Base-by-base conservation (phyloP, 257 asterid genomes). In the Solanum piurae region DNA sequence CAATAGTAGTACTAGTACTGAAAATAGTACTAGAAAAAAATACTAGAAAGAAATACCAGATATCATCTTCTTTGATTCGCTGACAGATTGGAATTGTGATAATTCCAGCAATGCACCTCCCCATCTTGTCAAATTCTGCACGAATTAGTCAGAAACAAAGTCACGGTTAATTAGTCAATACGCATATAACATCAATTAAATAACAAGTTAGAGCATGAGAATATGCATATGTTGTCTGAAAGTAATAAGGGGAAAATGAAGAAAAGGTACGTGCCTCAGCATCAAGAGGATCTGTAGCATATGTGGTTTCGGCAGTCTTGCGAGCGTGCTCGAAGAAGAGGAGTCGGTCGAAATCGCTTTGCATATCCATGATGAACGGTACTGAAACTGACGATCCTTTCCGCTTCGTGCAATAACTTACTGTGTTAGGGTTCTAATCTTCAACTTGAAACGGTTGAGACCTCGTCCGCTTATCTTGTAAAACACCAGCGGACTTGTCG, bases 61-160 rank as follows among this genome's bases (percentile, higher is more conserved):
- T 90, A 96, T 91, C 98, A 96, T 95, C 89, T 91, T 86, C 92
- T 92, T 96, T 14, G 99, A 95, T 27, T 94, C 98, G 9, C 92
- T 83, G 66, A 96, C 95, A 76, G 87, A 89, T 89, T 95, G 98
- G 87, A 95, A 95, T 94, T 95, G 99, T 42, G 99, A 95, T 16
- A 95, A 87, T 92, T 97, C 99, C 73, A 97, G 91, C 88, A 97
- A 79, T 37, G 96, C 95, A 44, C 98, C 96, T 34, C 98, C 99
- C 99, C 99, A 97, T 94, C 93, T 92, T 36, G 97, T 94, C 87
- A 97, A 91, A 89, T 95, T 97, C 99, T 97, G 92, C 91, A 91
- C 1, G 16, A 89, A 88, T 37, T 83, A 88, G 77, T 49, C 33
- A 21, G 87, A 84, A 34, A 79, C 27, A 33, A 75, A 36, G 31